Conservation (phyloP, 331 rosid species). For the Quercus tomentella region DNA sequence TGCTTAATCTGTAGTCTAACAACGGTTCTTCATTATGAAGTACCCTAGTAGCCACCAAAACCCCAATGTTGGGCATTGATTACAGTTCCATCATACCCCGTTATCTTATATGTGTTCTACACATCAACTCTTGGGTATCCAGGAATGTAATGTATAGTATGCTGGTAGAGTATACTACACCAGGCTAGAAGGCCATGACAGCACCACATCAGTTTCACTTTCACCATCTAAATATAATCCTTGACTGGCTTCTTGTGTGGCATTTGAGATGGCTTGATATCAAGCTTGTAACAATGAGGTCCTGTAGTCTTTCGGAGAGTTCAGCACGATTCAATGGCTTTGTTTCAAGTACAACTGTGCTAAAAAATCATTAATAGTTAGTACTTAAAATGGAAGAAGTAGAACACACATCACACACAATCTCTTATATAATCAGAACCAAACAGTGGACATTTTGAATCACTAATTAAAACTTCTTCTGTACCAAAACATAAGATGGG, state of each 20-base stretch:
- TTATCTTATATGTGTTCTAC: slow-evolving; percentile 71
- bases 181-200: neutral
- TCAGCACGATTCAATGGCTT: slow-evolving; percentile 49
- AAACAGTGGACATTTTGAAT: neutral
- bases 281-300: slow-evolving; percentile 60
- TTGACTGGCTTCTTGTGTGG: slow-evolving; percentile 47
- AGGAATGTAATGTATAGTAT: slow-evolving; percentile 68
- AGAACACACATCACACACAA: neutral
- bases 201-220: slow-evolving; percentile 53
- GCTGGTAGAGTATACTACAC: slow-evolving; percentile 33
- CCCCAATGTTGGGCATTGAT: slow-evolving; percentile 91
- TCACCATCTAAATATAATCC: slow-evolving; percentile 67
- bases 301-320: slow-evolving; percentile 57
- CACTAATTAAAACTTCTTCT: neutral
- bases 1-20: slow-evolving; percentile 81
- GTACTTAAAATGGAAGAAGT: slow-evolving; percentile 3
- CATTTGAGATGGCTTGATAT: slow-evolving; percentile 65
- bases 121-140: slow-evolving; percentile 82
- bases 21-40: slow-evolving; percentile 74
- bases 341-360: slow-evolving; percentile 64
- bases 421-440: neutral
- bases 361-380: slow-evolving; percentile 42
- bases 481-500: neutral
- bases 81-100: slow-evolving; percentile 76
- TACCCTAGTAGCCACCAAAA: slow-evolving; percentile 63